These are phyloP conservation scores for Magnaporthiopsis rhizophila DNA, from an alignment of 2,329 filamentous ascomycete genomes.

Conservation along the genomic window DNA sequence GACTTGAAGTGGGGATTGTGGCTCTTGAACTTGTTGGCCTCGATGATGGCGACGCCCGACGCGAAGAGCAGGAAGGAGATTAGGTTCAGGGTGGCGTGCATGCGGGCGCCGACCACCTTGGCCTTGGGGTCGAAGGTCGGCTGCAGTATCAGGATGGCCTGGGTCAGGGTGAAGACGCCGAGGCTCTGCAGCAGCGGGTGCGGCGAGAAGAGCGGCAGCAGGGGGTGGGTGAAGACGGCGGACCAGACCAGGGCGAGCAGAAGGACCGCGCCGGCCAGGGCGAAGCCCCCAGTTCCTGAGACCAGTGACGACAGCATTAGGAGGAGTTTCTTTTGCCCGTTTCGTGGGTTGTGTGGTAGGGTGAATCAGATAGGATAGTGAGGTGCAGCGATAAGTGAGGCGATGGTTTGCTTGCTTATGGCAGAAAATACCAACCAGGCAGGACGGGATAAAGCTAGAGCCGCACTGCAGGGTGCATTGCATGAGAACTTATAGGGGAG, in stretches of 20 bases:
- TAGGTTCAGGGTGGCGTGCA: slow-evolving; percentile 65
- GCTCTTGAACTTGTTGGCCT: slow-evolving; percentile 73
- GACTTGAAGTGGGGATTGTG: slow-evolving; percentile 68
- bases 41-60: slow-evolving; percentile 62
- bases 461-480: neutral
- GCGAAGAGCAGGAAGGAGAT: slow-evolving; percentile 54
- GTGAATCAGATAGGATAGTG: neutral
- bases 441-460: neutral
- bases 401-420: neutral
- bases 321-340: neutral
- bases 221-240: slow-evolving; percentile 56
- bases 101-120: slow-evolving; percentile 52
- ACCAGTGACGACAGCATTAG: neutral
- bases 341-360: neutral
- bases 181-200: slow-evolving; percentile 68
- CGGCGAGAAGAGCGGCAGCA: slow-evolving; percentile 73
- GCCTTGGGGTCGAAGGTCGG: slow-evolving; percentile 65
- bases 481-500: neutral
- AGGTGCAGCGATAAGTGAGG: neutral
- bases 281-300: slow-evolving; percentile 60
- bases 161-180: slow-evolving; percentile 65
- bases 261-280: slow-evolving; percentile 52
- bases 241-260: slow-evolving; percentile 64
- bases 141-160: slow-evolving; percentile 79
- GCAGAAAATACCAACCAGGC: neutral